These are phyloP conservation scores for Neophaeococcomyces aloes DNA, from an alignment of 2,329 filamentous ascomycete genomes.

Conservation along the genomic window DNA sequence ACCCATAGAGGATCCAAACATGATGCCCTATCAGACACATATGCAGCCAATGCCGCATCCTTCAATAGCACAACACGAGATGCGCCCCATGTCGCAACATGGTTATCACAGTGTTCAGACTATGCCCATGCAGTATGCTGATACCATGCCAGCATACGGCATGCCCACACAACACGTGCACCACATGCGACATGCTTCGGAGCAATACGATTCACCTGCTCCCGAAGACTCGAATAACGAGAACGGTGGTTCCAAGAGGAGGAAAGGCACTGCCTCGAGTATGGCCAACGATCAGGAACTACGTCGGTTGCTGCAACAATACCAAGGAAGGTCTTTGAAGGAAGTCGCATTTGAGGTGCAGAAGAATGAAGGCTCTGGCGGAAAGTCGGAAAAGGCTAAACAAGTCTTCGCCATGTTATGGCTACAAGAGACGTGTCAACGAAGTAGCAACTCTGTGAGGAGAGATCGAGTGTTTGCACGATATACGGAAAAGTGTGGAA, in stretches of 20 bases:
- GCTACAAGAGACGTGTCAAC: slow-evolving; percentile 39
- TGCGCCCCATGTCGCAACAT: slow-evolving; percentile 18
- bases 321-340: slow-evolving; percentile 35
- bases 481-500: slow-evolving; percentile 86
- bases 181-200: slow-evolving; percentile 22
- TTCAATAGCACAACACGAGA: slow-evolving; percentile 11
- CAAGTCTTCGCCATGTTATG: slow-evolving; percentile 44
- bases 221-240: slow-evolving; percentile 36
- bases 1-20: slow-evolving; percentile 7
- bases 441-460: slow-evolving; percentile 59
- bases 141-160: slow-evolving; percentile 28
- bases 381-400: slow-evolving; percentile 42
- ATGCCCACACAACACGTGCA: slow-evolving; percentile 28
- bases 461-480: slow-evolving; percentile 89
- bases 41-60: slow-evolving; percentile 7
- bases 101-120: slow-evolving; percentile 22
- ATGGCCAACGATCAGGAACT: slow-evolving; percentile 41
- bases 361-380: slow-evolving; percentile 39
- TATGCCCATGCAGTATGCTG: slow-evolving; percentile 32
- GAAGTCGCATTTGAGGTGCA: slow-evolving; percentile 40
- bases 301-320: slow-evolving; percentile 37
- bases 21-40: slow-evolving; percentile 13
- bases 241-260: slow-evolving; percentile 30
- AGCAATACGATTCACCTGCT: slow-evolving; percentile 27
- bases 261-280: slow-evolving; percentile 37